Evolutionary conservation across 169 alveolate genomes (phyloP).

Genomic region (Neospora caninum): DNA sequence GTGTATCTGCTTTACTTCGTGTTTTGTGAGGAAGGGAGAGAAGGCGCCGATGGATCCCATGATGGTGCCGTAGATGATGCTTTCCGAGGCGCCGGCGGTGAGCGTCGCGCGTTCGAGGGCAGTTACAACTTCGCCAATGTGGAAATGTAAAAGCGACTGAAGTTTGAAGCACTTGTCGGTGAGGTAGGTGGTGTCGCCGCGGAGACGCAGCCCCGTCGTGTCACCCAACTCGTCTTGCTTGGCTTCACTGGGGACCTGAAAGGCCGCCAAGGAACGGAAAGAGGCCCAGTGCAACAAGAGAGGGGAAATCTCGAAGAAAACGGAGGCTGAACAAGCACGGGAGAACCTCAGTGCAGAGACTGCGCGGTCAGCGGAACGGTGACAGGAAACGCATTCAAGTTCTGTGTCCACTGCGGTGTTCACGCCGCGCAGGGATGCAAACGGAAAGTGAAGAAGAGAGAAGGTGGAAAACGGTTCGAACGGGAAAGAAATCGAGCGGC

Average conservation of each 20-base stretch:
- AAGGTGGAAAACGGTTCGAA: no score
- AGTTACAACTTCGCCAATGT: conserved; percentile 97
- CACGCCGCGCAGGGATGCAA: no score
- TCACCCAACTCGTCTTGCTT: conserved; percentile 63
- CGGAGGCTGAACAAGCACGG: no score
- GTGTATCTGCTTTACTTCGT: conserved; percentile 89
- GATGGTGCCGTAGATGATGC: conserved; percentile 94
- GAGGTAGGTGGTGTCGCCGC: conserved; percentile 66
- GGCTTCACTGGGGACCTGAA: conserved; percentile 66
- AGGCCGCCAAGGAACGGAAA: no score
- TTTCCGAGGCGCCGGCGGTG: conserved; percentile 90
- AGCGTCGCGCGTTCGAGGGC: conserved; percentile 90
- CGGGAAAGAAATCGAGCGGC: no score
- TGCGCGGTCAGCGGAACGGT: no score
- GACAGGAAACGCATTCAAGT: no score
- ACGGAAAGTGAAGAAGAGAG: no score
- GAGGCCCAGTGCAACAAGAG: no score
- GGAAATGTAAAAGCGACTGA: conserved; percentile 91
- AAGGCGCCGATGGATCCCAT: conserved; percentile 97
- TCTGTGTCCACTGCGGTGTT: no score
- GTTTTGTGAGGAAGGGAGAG: conserved; percentile 94
- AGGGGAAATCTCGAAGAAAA: no score
- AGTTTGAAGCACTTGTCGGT: conserved; percentile 52
- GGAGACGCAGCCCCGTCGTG: conserved; percentile 63
- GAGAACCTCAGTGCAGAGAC: no score